Evolutionary conservation across 345 rosid species (phyloP).

Genomic region (Psidium friedrichsthalianum): DNA sequence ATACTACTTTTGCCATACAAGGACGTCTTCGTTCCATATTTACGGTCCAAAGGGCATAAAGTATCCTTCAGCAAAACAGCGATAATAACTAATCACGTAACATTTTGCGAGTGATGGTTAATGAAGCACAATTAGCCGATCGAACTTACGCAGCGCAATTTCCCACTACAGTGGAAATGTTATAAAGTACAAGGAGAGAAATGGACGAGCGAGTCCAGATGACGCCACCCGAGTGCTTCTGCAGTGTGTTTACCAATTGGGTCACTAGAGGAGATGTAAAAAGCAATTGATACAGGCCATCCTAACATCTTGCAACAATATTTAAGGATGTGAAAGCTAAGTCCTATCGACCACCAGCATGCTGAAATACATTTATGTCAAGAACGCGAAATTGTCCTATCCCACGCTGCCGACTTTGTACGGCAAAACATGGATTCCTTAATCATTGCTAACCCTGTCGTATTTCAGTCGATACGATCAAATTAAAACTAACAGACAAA

Average conservation of each 20-base stretch:
- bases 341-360: neutral
- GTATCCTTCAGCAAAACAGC: neutral
- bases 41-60: neutral
- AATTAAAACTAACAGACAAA: neutral
- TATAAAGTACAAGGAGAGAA: neutral
- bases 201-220: neutral
- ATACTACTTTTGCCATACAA: neutral
- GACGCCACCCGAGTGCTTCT: neutral
- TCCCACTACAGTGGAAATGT: neutral
- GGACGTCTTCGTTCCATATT: neutral
- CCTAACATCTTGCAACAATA: neutral
- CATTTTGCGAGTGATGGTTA: neutral
- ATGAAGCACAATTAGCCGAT: neutral
- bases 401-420: neutral
- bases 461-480: neutral
- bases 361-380: too few relatives aligned
- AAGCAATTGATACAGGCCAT: neutral
- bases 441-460: neutral
- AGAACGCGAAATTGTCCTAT: too few relatives aligned
- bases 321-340: neutral
- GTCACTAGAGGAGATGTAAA: neutral
- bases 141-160: neutral
- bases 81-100: neutral
- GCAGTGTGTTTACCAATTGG: neutral
- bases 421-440: neutral